Evolutionary conservation across 352 stramenopile species (phyloP), one percentile per base, ranked within the genome.

Genomic region (Pythium monospermum): DNA sequence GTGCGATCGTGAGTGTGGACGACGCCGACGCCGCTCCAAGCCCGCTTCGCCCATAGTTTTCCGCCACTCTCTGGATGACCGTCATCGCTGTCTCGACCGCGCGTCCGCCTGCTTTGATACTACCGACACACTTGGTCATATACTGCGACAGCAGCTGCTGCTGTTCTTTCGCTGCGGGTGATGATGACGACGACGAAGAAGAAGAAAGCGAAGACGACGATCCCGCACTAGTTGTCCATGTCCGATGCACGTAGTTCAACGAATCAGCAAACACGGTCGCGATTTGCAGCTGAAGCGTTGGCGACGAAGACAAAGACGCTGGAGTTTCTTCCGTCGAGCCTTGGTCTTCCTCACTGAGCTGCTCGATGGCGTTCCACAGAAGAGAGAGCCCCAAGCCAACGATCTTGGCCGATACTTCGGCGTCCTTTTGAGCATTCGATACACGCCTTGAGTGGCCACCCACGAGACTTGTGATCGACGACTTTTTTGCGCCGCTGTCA

Each of bases 401-500:
- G 21, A 93, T 65, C 44, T 93, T 93, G 49, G 71, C 84, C 13
- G 84, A 68, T 2, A 87, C 60, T 23, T 93, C 79, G 2, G 77
- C 54, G 41, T 91, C 79, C 57, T 85, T 87, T 49, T 85, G 66
- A n/a, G 73, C 69, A 79, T 15, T 75, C 33, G 66, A 51, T 31
- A 55, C 69, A 40, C 45, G 49, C 23, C 72, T 84, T 13, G 68
- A 74, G 4, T 79, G 68, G 44, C 61, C 71, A n/a, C 67, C 64
- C 38, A 73, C 79, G 42, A 91, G 49, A 8, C 69, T 85, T 11
- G 67, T 88, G 6, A 89, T 61, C 5, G 36, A 45, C 7, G 76
- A 83, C 53, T 89, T 88, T 53, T 89, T 91, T 43, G 71, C 81
- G 7, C 77, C 61, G 16, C 66, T 78, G 25, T 91, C 84, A n/a